Conservation (phyloP, 805 yeast species). For the Suhomyces kilbournensis region DNA sequence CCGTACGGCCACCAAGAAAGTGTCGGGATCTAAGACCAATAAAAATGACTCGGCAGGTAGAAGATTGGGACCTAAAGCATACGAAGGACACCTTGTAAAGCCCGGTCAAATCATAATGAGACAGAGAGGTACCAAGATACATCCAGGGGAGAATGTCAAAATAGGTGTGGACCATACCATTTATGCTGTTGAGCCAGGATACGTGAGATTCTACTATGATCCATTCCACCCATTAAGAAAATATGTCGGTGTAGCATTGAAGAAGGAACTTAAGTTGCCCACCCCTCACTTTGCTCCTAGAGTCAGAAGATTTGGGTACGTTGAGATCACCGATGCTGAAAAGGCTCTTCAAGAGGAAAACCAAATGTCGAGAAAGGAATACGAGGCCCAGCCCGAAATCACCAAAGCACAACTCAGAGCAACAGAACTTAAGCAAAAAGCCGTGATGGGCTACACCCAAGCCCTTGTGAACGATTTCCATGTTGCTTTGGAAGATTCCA, state of each 20-base stretch:
- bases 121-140: conserved; percentile 92
- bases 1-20: conserved; percentile 91
- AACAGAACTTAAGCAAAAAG: conserved; percentile 33
- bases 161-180: conserved; percentile 94
- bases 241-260: conserved; percentile 83
- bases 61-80: conserved; percentile 84
- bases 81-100: conserved; percentile 72
- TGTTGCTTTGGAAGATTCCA: conserved; percentile 26
- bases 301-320: conserved; percentile 77
- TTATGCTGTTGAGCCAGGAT: conserved; percentile 89
- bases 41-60: conserved; percentile 95
- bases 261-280: conserved; percentile 64
- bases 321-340: conserved; percentile 46
- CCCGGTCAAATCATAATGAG: conserved; percentile 88
- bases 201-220: conserved; percentile 84
- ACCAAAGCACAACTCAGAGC: conserved; percentile 40
- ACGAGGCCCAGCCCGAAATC: conserved; percentile 52
- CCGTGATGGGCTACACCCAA: conserved; percentile 12
- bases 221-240: conserved; percentile 95
- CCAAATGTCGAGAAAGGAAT: conserved; percentile 66
- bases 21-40: conserved; percentile 91
- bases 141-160: conserved; percentile 87
- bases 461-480: conserved; percentile 25
- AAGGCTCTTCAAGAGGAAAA: conserved; percentile 58
- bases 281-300: conserved; percentile 90